Base-by-base conservation (phyloP, 2,329 filamentous ascomycete species). In the Colletotrichum sp. region DNA sequence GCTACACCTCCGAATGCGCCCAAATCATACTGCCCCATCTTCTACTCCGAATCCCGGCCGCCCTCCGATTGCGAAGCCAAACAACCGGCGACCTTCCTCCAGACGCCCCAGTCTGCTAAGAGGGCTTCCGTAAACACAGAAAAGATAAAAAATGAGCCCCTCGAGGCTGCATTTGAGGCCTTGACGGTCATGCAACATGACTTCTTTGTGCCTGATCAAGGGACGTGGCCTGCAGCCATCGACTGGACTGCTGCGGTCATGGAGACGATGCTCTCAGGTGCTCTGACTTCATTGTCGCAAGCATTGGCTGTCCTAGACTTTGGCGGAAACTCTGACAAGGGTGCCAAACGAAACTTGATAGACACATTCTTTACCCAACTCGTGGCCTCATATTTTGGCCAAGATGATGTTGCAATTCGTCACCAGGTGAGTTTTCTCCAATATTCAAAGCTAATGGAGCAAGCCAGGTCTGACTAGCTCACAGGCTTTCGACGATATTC, bases 221-320 rank as follows among this genome's bases (percentile, higher is more conserved):
- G 94, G 13, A 95, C 92, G 30, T 98, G 96, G 95, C 95, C 96
- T 1, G 89, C 89, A 2, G 91, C 94, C 36, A 98, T 98, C 80
- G 96, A 98, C 86, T 98, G 96, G 96, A 98, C 96, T 0, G 93
- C 93, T 22, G 96, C 96, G 6, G 95, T 98, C 10, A 88, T 95
- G 79, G 93, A 93, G 58, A 98, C 96, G 0, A 92, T 96, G 72
- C 85, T 98, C 43, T 94, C 95, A 0, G 94, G 93, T 16, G 90
- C 93, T 4, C 88, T 97, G 18, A 91, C 89, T 18, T 93, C 94
- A n/a, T 86, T 98, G 70, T 94, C 94, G 39, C 88, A 86, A 67
- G 91, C 91, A 13, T 85, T 93, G 30, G 82, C 82, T 39, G 79
- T 84, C 25, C 72, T 86, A 48, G 78, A 84, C 56, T 77, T 80